Base-by-base conservation (phyloP, 768 basidiomycete genomes). In the Hericium rajendrae region DNA sequence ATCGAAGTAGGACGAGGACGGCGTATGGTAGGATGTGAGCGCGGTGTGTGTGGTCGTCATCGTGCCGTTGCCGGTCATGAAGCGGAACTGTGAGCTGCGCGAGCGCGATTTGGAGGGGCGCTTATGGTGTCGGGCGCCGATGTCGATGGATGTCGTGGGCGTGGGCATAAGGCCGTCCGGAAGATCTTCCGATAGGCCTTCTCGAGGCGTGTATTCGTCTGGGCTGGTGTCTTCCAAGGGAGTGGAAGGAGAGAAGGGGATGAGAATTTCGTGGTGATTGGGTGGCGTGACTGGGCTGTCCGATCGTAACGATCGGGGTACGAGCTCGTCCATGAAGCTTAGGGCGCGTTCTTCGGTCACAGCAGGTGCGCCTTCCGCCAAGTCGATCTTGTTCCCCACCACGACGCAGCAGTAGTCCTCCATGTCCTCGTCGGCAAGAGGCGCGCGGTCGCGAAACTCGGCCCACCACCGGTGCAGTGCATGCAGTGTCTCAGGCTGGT, bases 1-100 rank as follows among this genome's bases (percentile, higher is more conserved):
- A 65, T 88, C 84, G 61, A 81, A 85, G 46, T 88, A 60, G n/a
- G 87, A 89, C 0, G 89, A 91, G 0, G 84, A 81, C 6, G 90
- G 88, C 0, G 90, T 91, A 68, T 89, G 85, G 69, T 85, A 91
- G 43, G 83, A 74, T 1, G 85, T 82, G 3, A 81, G 66, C 2
- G 77, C 76, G 0, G 85, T 83, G 53, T 76, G 78, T 6, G 79
- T 76, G 20, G 83, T 83, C 39, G 78, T 75, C 59, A 83, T 68
- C 1, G 85, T 86, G 37, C 80, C 78, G 18, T 73, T 66, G 57
- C 71, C 64, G 54, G 39, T 12, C 56, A 70, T 3, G 57, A 70
- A 62, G 53, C 67, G 60, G 50, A 65, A 75, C 15, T 77, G 73
- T 57, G 76, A 72, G 32, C 74, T 74, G 54, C 73, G 75, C 6